Evolutionary conservation across 176 grass and related monocot genomes (phyloP), one percentile per base, ranked within the genome.

Genomic region (Tuctoria greenei): DNA sequence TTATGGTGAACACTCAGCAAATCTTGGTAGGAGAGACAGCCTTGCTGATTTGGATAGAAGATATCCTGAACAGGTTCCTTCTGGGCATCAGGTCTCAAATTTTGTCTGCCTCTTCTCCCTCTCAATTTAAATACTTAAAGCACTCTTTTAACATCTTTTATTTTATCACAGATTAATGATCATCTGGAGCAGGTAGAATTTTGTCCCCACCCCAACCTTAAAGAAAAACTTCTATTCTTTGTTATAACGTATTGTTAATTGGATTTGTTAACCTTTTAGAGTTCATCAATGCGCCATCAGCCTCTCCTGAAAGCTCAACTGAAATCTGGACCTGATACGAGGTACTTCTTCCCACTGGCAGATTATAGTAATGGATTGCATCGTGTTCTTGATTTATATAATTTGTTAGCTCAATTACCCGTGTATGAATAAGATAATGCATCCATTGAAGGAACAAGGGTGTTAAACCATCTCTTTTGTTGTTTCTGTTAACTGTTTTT

Each of bases 241-340:
- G 42, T 73, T 57, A 43, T 65, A 34, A 18, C 10, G 74, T 66
- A 63, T 56, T 49, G 66, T 82, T 40, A 54, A 4, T 61, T 41
- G 6, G 35, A 57, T 80, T 46, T 79, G 26, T 69, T 80, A 62
- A 36, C 24, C 45, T 60, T 52, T 51, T 77, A 99, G 96, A 78
- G 64, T 66, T 81, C 92, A 90, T 79, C 86, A 10, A 67, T 94
- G 86, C 95, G 86, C 28, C 96, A 95, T 43, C 92, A 90, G 26
- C 92, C 88, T 52, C 77, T 92, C 43, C 40, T 99, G 80, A 99
- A 99, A 95, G 38, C 85, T 59, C 96, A 90, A 73, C 64, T 99
- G 64, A 82, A 86, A 39, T 74, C 85, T 82, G 75, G 87, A 81
- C 90, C 96, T 66, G 87, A 99, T 78, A 79, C 92, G 18, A 95